Evolutionary conservation across 371 early-diverging fungal genomes (phyloP), one percentile per base, ranked within the genome.

Genomic region (Rhizomucor pusillus): DNA sequence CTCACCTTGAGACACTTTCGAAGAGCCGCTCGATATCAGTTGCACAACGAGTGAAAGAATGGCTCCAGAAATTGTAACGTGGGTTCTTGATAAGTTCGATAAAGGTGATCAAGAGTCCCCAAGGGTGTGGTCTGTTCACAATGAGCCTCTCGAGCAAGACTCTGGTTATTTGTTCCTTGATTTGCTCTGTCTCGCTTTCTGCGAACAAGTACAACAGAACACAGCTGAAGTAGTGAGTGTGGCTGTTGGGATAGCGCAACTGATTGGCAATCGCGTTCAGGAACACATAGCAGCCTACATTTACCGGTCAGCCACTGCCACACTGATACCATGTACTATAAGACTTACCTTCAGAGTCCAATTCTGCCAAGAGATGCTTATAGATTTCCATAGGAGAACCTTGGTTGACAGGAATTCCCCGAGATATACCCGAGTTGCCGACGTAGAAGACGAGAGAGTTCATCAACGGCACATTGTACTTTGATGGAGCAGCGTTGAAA

Each of bases 101-200:
- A 67, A 98, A 91, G 1, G 98, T 96, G 25, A 97, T 92, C 62
- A 97, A 73, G 44, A 99, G 77, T 12, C 97, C 97, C 93, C 97
- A 97, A 40, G 99, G 99, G 73, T 95, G 96, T 19, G 98, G 99
- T 29, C 97, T 81, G 71, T 94, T 94, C 13, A 93, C 98, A 62
- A 99, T 91, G 47, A 97, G 75, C 36, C 98, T 89, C 70, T 98
- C 99, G 53, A 97, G 72, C 24, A 99, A 72, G 1, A 97, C 97
- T 20, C 97, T 76, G 12, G 96, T 94, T 50, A 97, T 93, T 65
- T 94, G 94, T 69, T 98, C 98, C 68, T 94, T 91, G 49, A 94
- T 82, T 24, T 81, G 72, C 64, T 94, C 95, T 60, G 88, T 76
- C 22, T 62, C 81, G n/a, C 88, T 84, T 59, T 93, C 93, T 5